These are phyloP conservation scores for Fusarium chaquense DNA, from an alignment of 2,329 filamentous ascomycete species.

Conservation along the genomic window DNA sequence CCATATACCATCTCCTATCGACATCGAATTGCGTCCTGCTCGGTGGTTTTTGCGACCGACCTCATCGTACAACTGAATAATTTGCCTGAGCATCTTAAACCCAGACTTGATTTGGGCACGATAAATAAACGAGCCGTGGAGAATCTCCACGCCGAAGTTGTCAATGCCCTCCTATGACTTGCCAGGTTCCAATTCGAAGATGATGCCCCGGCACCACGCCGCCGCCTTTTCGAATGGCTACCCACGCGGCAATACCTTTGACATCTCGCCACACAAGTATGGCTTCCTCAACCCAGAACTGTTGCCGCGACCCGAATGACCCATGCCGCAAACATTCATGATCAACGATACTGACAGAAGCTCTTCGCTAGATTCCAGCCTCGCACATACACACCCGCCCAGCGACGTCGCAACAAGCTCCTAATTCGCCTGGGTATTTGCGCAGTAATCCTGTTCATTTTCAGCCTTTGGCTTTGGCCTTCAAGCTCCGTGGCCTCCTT, in stretches of 20 bases:
- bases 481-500: conserved; percentile 70
- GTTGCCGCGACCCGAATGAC: background rate
- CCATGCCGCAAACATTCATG: background rate
- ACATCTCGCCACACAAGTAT: conserved; percentile 90
- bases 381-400: conserved; percentile 76
- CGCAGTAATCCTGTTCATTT: conserved; percentile 69
- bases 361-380: conserved; percentile 74
- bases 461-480: conserved; percentile 82
- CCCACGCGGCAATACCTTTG: conserved; percentile 81
- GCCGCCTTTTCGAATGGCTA: conserved; percentile 86
- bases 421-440: conserved; percentile 74
- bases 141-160: conserved; percentile 38
- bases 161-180: conserved; percentile 51
- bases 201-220: conserved; percentile 86
- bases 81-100: conserved; percentile 1
- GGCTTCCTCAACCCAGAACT: conserved; percentile 38
- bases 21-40: conserved; percentile 16
- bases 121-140: conserved; percentile 35
- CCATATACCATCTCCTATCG: conserved; percentile 25
- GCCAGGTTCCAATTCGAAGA: conserved; percentile 61
- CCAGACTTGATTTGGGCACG: conserved; percentile 5
- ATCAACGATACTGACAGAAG: conserved; percentile 26
- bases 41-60: background rate
- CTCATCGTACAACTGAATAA: background rate
- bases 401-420: conserved; percentile 79